Percentiles rank a stretch among this genome's conserved stretches.
Conservation (phyloP, 2,329 filamentous ascomycete species). For the Paecilomyces niveus region DNA sequence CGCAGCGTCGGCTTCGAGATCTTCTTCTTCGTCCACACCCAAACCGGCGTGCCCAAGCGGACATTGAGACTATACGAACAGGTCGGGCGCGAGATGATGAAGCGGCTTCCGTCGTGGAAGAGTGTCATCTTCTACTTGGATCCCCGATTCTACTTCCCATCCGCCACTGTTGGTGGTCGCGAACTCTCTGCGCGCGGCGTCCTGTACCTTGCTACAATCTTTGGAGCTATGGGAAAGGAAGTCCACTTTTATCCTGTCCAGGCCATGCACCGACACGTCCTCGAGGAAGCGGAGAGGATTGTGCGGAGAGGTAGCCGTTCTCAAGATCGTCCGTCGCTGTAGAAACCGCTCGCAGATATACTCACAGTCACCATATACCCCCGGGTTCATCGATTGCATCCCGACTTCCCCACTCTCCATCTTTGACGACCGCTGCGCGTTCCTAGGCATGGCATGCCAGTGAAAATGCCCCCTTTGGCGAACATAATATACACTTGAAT, state of each 20-base stretch:
- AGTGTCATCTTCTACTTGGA: constrained; percentile 26
- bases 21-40: constrained; percentile 29
- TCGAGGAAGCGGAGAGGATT: constrained; percentile 13
- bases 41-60: constrained; percentile 26
- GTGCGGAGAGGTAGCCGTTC: constrained; percentile 1
- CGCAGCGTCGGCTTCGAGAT: constrained; percentile 30
- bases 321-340: constrained; percentile 2
- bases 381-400: neutral
- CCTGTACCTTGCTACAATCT: constrained; percentile 21
- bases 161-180: constrained; percentile 17
- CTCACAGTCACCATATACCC: neutral
- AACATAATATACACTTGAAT: neutral
- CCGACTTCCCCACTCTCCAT: neutral
- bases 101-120: constrained; percentile 19
- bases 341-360: neutral
- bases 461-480: neutral
- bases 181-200: constrained; percentile 24
- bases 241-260: constrained; percentile 25
- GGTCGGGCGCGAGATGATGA: constrained; percentile 15
- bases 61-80: constrained; percentile 22
- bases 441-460: neutral
- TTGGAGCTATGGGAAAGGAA: constrained; percentile 19
- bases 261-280: constrained; percentile 16
- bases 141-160: constrained; percentile 26
- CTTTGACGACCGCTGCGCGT: neutral